phyloP scores from a whole-genome alignment of 1,284 basidiomycete species.

The Microbotryomycetes sp. region DNA sequence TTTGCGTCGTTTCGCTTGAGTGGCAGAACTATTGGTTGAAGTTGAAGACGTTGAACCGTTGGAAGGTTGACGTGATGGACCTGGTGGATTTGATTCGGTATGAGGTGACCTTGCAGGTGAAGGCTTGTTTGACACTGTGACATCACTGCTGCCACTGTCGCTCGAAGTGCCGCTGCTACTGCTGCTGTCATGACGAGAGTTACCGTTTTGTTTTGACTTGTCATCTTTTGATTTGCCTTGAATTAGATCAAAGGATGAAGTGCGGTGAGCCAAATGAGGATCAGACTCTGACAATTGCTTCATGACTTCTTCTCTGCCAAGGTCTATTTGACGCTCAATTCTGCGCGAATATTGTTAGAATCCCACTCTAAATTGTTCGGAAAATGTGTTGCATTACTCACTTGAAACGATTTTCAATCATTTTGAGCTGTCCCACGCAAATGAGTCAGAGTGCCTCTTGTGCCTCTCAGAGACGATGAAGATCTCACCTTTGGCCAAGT shows the following conservation, averaged over 20 bases:
- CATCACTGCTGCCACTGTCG: not conserved
- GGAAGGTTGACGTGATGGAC: not conserved
- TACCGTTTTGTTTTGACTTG: not conserved
- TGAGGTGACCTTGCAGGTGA: not conserved
- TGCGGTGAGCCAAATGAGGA: not conserved
- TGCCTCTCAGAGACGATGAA: constrained; percentile 3
- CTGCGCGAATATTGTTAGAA: constrained; percentile 32
- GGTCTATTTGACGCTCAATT: constrained; percentile 72
- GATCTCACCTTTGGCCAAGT: constrained; percentile 82
- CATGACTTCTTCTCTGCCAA: constrained; percentile 59
- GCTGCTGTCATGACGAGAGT: not conserved
- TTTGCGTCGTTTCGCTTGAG: constrained; percentile 8
- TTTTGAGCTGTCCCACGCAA: constrained; percentile 58
- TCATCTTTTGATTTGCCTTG: not conserved
- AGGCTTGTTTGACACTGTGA: not conserved
- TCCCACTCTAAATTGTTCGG: not conserved
- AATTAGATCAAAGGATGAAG: constrained; percentile 4
- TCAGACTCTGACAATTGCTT: not conserved
- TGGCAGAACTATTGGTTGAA: not conserved
- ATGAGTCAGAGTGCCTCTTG: not conserved
- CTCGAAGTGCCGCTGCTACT: not conserved
- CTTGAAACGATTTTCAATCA: constrained; percentile 73
- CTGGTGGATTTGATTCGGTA: not conserved
- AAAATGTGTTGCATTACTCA: constrained; percentile 35
- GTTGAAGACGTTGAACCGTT: not conserved